Percentiles rank a stretch among this genome's conserved stretches.
Conservation (phyloP, 2,329 filamentous ascomycete species). For the Claviceps sp. region DNA sequence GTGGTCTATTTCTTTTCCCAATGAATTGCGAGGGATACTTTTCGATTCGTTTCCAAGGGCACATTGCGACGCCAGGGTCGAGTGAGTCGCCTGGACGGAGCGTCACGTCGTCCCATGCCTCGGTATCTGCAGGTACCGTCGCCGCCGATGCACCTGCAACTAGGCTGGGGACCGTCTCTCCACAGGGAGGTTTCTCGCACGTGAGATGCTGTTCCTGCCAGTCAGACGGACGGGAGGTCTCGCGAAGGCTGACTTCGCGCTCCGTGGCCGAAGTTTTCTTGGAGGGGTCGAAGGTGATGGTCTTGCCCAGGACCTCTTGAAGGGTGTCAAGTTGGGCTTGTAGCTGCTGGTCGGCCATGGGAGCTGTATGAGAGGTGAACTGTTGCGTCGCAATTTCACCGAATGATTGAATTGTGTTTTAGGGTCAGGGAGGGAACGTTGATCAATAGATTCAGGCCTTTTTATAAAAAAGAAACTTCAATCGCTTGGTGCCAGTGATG, state of each 20-base stretch:
- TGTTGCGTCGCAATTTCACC: background rate
- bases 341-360: conserved; percentile 5
- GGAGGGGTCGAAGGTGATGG: conserved; percentile 3
- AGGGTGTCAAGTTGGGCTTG: conserved; percentile 6
- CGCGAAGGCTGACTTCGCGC: background rate
- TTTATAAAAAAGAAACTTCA: background rate
- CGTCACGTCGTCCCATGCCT: conserved; percentile 10
- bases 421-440: background rate
- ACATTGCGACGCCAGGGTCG: conserved; percentile 23
- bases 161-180: background rate
- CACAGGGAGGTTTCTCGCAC: background rate
- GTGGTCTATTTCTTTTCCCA: conserved; percentile 35
- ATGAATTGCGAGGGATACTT: conserved; percentile 49
- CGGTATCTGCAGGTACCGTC: background rate
- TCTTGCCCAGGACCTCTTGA: conserved; percentile 8
- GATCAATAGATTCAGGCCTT: background rate
- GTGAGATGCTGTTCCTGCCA: conserved; percentile 2
- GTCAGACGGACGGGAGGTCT: background rate
- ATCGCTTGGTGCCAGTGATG: background rate
- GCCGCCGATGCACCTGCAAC: background rate
- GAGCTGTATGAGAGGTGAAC: background rate
- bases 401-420: background rate
- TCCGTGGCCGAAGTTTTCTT: background rate
- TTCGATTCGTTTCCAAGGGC: conserved; percentile 38
- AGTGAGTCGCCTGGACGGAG: conserved; percentile 15